Percentiles rank a stretch among this genome's conserved stretches.
Conservation (phyloP, 169 alveolate species). For the Eimeria sp. region DNA sequence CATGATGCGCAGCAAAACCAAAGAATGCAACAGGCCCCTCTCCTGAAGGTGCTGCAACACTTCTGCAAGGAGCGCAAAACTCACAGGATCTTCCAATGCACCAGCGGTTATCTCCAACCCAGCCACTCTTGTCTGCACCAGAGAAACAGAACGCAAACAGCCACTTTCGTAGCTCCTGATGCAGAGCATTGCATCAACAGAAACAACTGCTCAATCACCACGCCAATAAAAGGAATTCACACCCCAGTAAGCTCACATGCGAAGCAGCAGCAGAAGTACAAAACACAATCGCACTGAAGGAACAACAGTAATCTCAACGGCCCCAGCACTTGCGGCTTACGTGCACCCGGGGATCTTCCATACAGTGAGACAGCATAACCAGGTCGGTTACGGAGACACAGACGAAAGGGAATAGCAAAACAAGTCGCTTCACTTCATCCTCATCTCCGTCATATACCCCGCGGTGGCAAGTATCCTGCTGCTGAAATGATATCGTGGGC, state of each 20-base stretch:
- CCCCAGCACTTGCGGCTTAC: not conserved
- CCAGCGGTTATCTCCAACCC: conserved; percentile 46
- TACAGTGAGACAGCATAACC: not conserved
- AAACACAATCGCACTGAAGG: not conserved
- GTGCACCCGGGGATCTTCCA: conserved; percentile 46
- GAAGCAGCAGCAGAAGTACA: not conserved
- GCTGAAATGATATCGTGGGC: conserved; percentile 39
- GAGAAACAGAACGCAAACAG: not conserved
- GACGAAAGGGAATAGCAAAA: conserved; percentile 43
- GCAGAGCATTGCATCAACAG: not conserved
- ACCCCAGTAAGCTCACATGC: not conserved
- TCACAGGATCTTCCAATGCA: conserved; percentile 41
- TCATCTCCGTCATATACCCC: not conserved
- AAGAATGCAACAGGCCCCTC: conserved; percentile 29
- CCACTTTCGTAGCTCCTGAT: not conserved
- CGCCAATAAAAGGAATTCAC: not conserved
- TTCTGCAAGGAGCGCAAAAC: conserved; percentile 38
- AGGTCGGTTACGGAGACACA: conserved; percentile 33
- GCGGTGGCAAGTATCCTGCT: conserved; percentile 34
- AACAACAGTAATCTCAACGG: not conserved
- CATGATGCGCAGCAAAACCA: conserved; percentile 57
- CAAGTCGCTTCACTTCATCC: not conserved
- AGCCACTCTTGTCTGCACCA: conserved; percentile 44
- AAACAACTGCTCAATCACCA: not conserved
- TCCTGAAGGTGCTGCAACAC: conserved; percentile 51